Percentiles rank a stretch among this genome's conserved stretches.
These are phyloP conservation scores for Metschnikowia arizonensis DNA, from an alignment of 805 yeast genomes.

Conservation along the genomic window DNA sequence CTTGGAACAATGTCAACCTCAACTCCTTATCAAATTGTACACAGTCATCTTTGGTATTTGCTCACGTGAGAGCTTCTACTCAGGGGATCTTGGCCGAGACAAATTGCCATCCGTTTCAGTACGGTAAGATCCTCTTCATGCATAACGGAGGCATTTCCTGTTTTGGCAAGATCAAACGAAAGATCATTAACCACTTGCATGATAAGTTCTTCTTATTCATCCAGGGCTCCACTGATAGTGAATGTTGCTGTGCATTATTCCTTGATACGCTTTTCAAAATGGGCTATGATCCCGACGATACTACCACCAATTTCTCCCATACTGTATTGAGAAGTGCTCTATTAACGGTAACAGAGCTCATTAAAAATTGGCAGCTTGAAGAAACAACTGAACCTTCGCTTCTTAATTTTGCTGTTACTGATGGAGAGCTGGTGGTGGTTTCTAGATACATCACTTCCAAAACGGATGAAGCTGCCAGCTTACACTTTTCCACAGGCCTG, in stretches of 20 bases:
- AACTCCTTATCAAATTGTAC: constrained; percentile 87
- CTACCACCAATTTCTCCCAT: constrained; percentile 41
- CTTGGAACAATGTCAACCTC: constrained; percentile 93
- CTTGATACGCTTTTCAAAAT: constrained; percentile 68
- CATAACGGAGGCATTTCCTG: constrained; percentile 89
- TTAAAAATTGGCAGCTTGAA: constrained; percentile 76
- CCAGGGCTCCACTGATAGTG: constrained; percentile 95
- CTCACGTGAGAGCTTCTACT: constrained; percentile 94
- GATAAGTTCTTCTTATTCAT: constrained; percentile 76
- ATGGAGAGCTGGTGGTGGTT: constrained; percentile 82
- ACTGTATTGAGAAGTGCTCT: constrained; percentile 62
- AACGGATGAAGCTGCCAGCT: constrained; percentile 92
- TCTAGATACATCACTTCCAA: constrained; percentile 84
- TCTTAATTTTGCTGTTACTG: constrained; percentile 91
- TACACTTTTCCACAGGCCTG: constrained; percentile 92
- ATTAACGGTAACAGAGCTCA: constrained; percentile 63
- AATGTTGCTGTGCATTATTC: constrained; percentile 88
- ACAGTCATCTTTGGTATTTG: constrained; percentile 77
- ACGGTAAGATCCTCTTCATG: constrained; percentile 88
- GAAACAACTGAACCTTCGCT: constrained; percentile 66
- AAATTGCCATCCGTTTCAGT: constrained; percentile 94
- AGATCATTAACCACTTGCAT: constrained; percentile 62
- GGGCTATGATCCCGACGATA: constrained; percentile 65
- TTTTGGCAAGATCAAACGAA: constrained; percentile 69
- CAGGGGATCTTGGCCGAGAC: constrained; percentile 93